Percentiles rank a stretch among this genome's conserved stretches.
These are phyloP conservation scores for Gossypium turneri DNA, from an alignment of 345 rosid species.

Conservation along the genomic window DNA sequence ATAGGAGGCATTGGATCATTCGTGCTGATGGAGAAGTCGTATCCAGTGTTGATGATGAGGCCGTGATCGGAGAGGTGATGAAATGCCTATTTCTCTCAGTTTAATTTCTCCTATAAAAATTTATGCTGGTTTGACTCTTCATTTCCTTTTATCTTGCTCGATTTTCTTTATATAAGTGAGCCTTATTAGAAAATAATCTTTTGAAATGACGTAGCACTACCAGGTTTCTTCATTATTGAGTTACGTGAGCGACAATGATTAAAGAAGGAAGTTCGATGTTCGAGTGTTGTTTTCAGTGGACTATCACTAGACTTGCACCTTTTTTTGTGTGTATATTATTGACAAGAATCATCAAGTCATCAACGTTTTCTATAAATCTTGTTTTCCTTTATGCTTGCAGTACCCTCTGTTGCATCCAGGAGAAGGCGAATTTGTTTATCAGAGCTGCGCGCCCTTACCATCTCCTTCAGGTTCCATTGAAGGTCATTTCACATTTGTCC, in stretches of 20 bases:
- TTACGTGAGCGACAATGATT: not conserved
- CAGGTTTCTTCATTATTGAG: not conserved
- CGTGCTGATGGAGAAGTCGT: constrained; percentile 43
- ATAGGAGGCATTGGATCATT: constrained; percentile 66
- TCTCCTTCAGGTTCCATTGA: constrained; percentile 52
- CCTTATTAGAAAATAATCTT: not conserved
- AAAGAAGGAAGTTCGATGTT: not conserved
- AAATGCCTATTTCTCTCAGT: not conserved
- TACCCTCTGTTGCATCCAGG: constrained; percentile 66
- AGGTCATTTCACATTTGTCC: constrained; percentile 85
- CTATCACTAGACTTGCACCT: not conserved
- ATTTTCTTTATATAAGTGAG: not conserved
- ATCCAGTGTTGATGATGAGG: constrained; percentile 45
- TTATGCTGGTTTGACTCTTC: not conserved
- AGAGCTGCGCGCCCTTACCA: constrained; percentile 46
- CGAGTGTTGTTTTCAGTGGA: not conserved
- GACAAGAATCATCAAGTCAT: not conserved
- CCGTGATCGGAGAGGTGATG: constrained; percentile 66
- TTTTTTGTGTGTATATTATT: not conserved
- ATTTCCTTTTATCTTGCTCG: not conserved
- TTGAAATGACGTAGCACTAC: not conserved
- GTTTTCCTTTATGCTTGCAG: constrained; percentile 33
- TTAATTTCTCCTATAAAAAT: not conserved
- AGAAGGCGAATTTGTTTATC: constrained; percentile 67
- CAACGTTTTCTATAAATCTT: not conserved